Conservation (phyloP, 768 basidiomycete genomes). For the Crepidotus variabilis region DNA sequence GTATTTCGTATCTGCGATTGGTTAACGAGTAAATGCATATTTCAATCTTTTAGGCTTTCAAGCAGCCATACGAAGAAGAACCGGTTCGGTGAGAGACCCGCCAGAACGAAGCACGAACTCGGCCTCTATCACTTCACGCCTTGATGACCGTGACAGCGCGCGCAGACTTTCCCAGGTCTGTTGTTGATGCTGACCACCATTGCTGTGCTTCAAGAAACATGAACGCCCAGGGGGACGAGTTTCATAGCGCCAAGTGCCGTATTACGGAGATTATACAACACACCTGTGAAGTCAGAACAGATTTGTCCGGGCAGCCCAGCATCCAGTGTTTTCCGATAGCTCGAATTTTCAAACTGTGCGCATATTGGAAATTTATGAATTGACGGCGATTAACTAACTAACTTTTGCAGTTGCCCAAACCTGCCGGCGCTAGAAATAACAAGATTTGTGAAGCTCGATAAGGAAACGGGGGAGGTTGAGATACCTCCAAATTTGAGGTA, state of each 20-base stretch:
- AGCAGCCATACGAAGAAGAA: no score
- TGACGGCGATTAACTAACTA: background rate
- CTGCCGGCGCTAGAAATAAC: slow-evolving; percentile 72
- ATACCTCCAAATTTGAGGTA: slow-evolving; percentile 42
- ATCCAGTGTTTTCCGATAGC: slow-evolving; percentile 71
- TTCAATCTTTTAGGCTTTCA: no score
- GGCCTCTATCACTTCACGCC: no score
- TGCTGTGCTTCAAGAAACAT: background rate
- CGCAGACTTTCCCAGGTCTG: background rate
- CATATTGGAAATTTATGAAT: slow-evolving; percentile 2
- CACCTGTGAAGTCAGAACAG: slow-evolving; percentile 45
- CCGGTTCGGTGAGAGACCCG: no score
- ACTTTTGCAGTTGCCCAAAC: slow-evolving; percentile 58
- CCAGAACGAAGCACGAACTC: no score
- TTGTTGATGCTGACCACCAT: background rate
- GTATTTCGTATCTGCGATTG: no score
- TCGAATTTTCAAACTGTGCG: slow-evolving; percentile 72
- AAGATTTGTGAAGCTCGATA: slow-evolving; percentile 44
- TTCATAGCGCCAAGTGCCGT: slow-evolving; percentile 37
- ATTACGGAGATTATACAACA: slow-evolving; percentile 74
- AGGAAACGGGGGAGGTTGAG: slow-evolving; percentile 45
- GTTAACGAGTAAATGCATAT: no score
- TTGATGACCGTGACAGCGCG: background rate
- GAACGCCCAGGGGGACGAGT: background rate
- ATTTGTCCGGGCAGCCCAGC: slow-evolving; percentile 19